Base-by-base conservation (phyloP, 2,329 filamentous ascomycete species). In the Phialophora tarda region DNA sequence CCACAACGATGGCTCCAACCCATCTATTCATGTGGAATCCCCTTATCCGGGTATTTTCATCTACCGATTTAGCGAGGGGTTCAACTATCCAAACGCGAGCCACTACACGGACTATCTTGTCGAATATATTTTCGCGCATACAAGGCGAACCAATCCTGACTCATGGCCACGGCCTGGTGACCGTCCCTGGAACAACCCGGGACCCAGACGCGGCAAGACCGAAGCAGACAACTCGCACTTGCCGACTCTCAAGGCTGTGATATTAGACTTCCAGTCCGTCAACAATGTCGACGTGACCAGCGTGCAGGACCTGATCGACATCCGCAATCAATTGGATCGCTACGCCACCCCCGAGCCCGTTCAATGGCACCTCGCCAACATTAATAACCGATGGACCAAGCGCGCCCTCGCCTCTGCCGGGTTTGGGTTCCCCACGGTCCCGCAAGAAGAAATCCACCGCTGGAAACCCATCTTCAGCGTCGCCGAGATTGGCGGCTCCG, bases 381-480 rank as follows among this genome's bases (percentile, higher is more conserved):
- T 98, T 81, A 93, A 89, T 80, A 97, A 95, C 82, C 87, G 91
- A 64, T 97, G 94, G 94, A 94, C 93, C 26, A 97, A 97, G 82
- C 90, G 93, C 34, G 93, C 92, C 4, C 88, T 98, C 51, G 90
- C 89, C 3, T 88, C 91, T 1, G 94, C 91, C 26, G 94, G 94
- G 12, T 98, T 98, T 74, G 94, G 94, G 1, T 93, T 90, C 76
- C 93, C 92, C 2, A 87, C 88, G 0, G 82, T 82, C 14, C 77
- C 77, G 6, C 80, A 78, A 63, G 77, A 75, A 14, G 83, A 82
- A 65, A 85, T 86, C 72, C 83, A 86, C 69, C 86, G 91, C 66
- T 98, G 93, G 94, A 93, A 92, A 77, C 91, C 93, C n/a, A 93
- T 98, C 71, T 98, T 97, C 83, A 93, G 88, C 75, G 92, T 98